Evolutionary conservation across 140 eudicot species (phyloP), one percentile per base, ranked within the genome.

Genomic region (Bidens hawaiensis): DNA sequence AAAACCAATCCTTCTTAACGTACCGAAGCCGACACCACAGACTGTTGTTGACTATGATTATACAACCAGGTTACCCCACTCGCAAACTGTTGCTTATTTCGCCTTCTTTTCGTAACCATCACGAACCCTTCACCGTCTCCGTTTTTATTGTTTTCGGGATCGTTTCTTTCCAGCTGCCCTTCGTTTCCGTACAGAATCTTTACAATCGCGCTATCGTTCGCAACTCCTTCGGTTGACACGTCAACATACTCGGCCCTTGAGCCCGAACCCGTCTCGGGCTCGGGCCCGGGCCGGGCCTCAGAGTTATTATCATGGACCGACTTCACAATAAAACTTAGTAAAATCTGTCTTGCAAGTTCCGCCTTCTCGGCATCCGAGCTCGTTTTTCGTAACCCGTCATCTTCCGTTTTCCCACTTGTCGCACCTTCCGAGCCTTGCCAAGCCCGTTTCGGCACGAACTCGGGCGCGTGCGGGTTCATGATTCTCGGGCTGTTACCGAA

Each of bases 391-490:
- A 64, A 49, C 71, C 59, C 74, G 9, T 68, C 85, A 19, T 77
- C 95, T 69, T 81, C 89, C 19, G 18, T 69, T 68, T 75, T 78
- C 45, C 7, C 38, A 48, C 55, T 42, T 65, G 62, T 58, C 34
- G 82, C 30, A 13, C 19, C 48, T 26, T 71, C 71, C 13, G 83
- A 68, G 77, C 64, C 80, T 57, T 73, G 86, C 85, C 81, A 76
- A 16, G 86, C 86, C 51, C 71, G 82, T 80, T 84, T 74, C 0
- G 99, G 99, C 11, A 94, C 87, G 41, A 80, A 94, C 55, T 85
- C 99, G 14, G 97, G 99, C 59, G 99, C 99, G 55, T 94, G 85
- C 1, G 97, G 99, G 68, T 94, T 94, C 99, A 94, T 94, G 48
- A 67, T 77, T 68, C 74, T 79, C 26, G 81, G 78, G 68, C 67